A percentile compares a stretch with the other conserved stretches of the same genome.
phyloP scores from a whole-genome alignment of 495 filamentous ascomycete genomes.

The Pseudoneurospora amorphoporcata region DNA sequence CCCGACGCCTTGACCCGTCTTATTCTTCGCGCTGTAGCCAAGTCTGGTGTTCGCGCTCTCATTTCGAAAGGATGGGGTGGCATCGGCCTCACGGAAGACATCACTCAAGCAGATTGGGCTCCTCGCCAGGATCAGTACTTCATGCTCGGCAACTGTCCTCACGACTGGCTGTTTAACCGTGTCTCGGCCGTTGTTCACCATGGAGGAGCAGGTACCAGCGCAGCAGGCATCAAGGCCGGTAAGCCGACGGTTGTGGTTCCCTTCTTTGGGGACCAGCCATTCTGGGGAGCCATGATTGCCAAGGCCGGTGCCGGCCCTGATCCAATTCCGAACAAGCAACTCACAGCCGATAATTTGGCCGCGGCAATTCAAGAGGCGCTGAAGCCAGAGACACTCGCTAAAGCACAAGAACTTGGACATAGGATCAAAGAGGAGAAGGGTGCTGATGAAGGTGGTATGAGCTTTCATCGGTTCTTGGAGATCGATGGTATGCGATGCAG shows the following conservation, averaged over 20 bases:
- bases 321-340: constrained; percentile 59
- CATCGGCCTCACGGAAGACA: constrained; percentile 33
- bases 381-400: constrained; percentile 42
- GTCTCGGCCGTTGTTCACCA: constrained; percentile 74
- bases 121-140: constrained; percentile 58
- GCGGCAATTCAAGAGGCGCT: constrained; percentile 50
- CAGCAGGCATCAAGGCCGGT: constrained; percentile 57
- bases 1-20: constrained; percentile 53
- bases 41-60: constrained; percentile 58
- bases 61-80: constrained; percentile 78
- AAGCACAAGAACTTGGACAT: constrained; percentile 48
- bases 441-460: constrained; percentile 48
- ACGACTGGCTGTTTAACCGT: constrained; percentile 72
- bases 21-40: constrained; percentile 58
- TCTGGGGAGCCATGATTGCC: constrained; percentile 72
- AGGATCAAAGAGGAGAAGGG: constrained; percentile 58
- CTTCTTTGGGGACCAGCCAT: constrained; percentile 80
- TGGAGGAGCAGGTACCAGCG: constrained; percentile 74
- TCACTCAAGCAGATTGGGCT: constrained; percentile 35
- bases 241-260: constrained; percentile 68
- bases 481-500: constrained; percentile 51
- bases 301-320: constrained; percentile 59
- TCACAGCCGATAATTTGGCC: constrained; percentile 53
- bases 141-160: constrained; percentile 67
- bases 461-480: constrained; percentile 60